Conservation (phyloP, 2,329 filamentous ascomycete species). For the Tolypocladium tropicale region DNA sequence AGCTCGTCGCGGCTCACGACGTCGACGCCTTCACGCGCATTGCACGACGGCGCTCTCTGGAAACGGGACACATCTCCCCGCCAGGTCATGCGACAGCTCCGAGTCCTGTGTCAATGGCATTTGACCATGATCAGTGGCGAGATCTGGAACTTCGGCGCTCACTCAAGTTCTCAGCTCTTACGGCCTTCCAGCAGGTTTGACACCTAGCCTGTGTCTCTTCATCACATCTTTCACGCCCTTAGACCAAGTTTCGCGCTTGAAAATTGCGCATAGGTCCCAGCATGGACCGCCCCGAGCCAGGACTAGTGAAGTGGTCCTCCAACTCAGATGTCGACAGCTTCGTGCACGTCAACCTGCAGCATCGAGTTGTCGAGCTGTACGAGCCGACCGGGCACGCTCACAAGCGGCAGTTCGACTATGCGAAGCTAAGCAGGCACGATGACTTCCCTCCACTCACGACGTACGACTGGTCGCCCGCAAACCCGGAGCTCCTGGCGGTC, state of each 20-base stretch:
- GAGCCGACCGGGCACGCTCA: conserved; percentile 50
- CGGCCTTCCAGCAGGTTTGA: background rate
- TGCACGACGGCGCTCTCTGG: background rate
- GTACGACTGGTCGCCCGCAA: conserved; percentile 55
- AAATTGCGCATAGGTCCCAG: conserved; percentile 2
- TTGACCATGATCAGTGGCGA: background rate
- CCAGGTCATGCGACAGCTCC: background rate
- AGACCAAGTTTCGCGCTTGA: no score
- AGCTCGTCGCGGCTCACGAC: background rate
- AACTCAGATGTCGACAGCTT: conserved; percentile 49
- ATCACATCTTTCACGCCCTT: background rate
- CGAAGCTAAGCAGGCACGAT: conserved; percentile 47
- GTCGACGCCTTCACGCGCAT: background rate
- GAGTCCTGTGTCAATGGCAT: background rate
- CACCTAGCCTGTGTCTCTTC: background rate
- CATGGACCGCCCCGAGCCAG: conserved; percentile 51
- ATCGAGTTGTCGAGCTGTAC: conserved; percentile 52
- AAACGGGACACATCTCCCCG: background rate
- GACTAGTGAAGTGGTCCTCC: conserved; percentile 57
- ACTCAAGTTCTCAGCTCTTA: background rate
- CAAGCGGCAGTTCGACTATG: conserved; percentile 45
- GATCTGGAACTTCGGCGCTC: background rate
- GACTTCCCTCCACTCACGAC: conserved; percentile 54
- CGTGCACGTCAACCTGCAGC: conserved; percentile 54
- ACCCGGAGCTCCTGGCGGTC: conserved; percentile 60